Evolutionary conservation across 1,284 basidiomycete genomes (phyloP), one percentile per base, ranked within the genome.

Genomic region (Ustilago vetiveriae): DNA sequence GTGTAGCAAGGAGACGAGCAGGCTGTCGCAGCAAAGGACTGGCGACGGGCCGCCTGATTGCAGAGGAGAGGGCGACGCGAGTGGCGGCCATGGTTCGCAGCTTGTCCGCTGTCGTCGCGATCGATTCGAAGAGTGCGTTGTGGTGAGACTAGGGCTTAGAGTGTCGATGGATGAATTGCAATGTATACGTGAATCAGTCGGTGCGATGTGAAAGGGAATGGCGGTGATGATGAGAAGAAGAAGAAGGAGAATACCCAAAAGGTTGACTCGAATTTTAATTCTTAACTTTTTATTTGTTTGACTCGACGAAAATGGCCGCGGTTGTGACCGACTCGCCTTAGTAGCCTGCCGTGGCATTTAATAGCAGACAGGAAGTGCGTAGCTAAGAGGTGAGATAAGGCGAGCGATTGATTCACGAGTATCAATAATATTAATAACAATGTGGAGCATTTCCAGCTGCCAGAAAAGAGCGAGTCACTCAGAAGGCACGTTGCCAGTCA

Each of bases 1-100:
- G 67, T 23, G 67, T 70, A 19, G 62, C 67, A 22, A 70, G 53
- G 22, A 49, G 35, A 24, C 62, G 67, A n/a, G 48, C 33, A 10
- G 55, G 55, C 14, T 54, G 44, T 33, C 45, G 60, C 40, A 32
- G n/a, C 11, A 37, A 14, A 21, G 30, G 32, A 23, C 35, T 2
- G 4, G 53, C 26, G 48, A 45, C 27, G n/a, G 59, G 42, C 38
- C 53, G 60, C 53, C 45, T 56, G 43, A 51, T 30, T 16, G 53
- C 38, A 3, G 47, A 47, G 10, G 48, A 27, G 19, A 63, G 48
- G 11, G 53, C 60, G 32, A 52, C 60, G 27, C 53, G 48, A 36
- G 60, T 52, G 36, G 60, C 48, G 24, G 53, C 44, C 60, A 64
- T 64, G 16, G 6, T 45, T 30, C n/a, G n/a, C n/a, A n/a, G n/a